Conservation (phyloP, 805 yeast species). For the Dipodascus albidus region DNA sequence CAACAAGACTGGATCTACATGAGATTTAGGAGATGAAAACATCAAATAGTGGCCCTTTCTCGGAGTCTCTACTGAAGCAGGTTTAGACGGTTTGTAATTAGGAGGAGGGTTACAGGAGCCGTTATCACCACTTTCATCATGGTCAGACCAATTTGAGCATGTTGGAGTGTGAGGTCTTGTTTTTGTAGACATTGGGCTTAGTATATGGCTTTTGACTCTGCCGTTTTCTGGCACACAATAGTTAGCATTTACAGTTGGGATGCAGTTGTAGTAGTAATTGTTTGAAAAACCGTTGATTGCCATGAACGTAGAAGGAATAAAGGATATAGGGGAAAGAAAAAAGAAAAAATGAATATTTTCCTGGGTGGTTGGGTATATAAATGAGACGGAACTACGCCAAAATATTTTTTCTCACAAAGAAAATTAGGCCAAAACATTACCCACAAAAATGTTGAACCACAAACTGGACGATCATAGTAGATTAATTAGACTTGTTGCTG, state of each 20-base stretch:
- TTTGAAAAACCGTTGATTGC: not conserved
- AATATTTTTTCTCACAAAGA: not conserved
- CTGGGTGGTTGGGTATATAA: not conserved
- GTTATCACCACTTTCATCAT: no score
- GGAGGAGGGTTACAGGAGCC: no score
- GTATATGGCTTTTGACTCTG: not conserved
- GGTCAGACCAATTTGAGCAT: no score
- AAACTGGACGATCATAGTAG: not conserved
- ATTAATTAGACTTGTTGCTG: not conserved
- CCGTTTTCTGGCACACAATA: not conserved
- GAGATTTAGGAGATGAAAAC: conserved; percentile 6
- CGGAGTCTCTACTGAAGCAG: not conserved
- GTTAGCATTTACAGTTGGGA: not conserved
- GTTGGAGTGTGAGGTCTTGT: not conserved
- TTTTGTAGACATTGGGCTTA: not conserved
- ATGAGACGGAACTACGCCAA: not conserved
- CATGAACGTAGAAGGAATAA: not conserved
- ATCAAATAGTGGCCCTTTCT: not conserved
- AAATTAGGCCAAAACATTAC: not conserved
- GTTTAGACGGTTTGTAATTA: not conserved
- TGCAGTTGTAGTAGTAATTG: not conserved
- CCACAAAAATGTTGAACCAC: not conserved
- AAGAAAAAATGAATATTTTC: not conserved
- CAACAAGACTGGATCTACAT: conserved; percentile 10
- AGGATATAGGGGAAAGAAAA: not conserved